These are phyloP conservation scores for Citrus cavaleriei DNA, from an alignment of 345 rosid genomes.

Conservation along the genomic window DNA sequence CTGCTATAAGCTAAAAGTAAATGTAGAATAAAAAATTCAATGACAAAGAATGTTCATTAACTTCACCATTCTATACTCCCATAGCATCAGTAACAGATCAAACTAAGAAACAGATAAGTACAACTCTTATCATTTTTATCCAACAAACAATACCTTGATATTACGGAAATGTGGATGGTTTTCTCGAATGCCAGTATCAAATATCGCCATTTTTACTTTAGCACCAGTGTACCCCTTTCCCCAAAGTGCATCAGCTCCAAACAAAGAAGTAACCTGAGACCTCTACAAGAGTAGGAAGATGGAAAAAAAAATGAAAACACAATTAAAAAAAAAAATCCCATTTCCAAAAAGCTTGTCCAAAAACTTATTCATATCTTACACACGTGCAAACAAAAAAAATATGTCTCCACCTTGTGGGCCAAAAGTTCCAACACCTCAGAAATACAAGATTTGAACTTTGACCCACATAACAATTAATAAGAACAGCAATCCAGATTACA, in stretches of 20 bases:
- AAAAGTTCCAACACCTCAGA: not conserved
- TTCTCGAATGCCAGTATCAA: slow-evolving; percentile 93
- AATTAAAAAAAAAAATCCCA: not conserved
- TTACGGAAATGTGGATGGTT: slow-evolving; percentile 95
- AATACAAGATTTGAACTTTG: not conserved
- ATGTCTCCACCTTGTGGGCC: not conserved
- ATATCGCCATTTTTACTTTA: slow-evolving; percentile 98
- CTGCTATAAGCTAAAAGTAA: slow-evolving; percentile 11
- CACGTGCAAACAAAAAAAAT: not conserved
- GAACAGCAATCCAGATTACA: not conserved
- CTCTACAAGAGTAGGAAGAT: slow-evolving; percentile 37
- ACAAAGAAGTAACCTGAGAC: slow-evolving; percentile 89
- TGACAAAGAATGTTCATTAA: not conserved
- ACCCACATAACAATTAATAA: not conserved
- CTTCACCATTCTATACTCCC: not conserved
- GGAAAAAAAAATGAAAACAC: not conserved
- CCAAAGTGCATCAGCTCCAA: slow-evolving; percentile 95
- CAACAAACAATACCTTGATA: slow-evolving; percentile 56
- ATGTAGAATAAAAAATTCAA: not conserved
- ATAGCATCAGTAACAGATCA: not conserved
- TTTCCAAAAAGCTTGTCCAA: not conserved
- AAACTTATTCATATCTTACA: not conserved
- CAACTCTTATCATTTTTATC: not conserved
- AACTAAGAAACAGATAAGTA: not conserved
- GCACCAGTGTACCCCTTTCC: slow-evolving; percentile 82